Evolutionary conservation across 2,329 filamentous ascomycete genomes (phyloP).

Genomic region (Lachnellula subtilissima): DNA sequence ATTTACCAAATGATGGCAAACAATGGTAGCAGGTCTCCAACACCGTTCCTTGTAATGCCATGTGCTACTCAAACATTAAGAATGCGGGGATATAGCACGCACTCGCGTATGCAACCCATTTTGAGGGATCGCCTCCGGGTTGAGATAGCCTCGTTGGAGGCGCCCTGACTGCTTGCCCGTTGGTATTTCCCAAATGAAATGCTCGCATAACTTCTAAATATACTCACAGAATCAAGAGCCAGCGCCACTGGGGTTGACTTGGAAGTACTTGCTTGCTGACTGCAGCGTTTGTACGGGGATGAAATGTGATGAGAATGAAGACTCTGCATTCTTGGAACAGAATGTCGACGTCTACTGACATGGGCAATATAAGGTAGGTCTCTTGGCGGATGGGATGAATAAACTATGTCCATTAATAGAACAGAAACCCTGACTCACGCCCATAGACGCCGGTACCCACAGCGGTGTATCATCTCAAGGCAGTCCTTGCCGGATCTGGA

Average conservation of each 20-base stretch:
- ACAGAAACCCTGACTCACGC: neutral
- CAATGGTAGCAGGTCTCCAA: too few relatives aligned
- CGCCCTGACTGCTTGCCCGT: neutral
- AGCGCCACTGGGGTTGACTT: neutral
- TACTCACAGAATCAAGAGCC: neutral
- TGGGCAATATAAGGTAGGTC: neutral
- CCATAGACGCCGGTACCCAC: conserved; percentile 7
- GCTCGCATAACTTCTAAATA: neutral
- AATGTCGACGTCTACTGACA: neutral
- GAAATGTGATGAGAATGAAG: conserved; percentile 5
- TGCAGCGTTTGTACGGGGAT: neutral
- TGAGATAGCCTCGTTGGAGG: neutral
- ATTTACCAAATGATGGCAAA: too few relatives aligned
- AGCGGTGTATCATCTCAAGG: neutral
- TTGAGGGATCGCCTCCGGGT: neutral
- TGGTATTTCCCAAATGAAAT: neutral
- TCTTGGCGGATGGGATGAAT: neutral
- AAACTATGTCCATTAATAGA: conserved; percentile 1
- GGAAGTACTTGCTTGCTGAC: neutral
- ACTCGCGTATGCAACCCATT: conserved; percentile 5
- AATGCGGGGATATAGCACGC: neutral
- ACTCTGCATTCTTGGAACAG: conserved; percentile 2
- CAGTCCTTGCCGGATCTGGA: neutral
- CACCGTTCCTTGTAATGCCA: neutral
- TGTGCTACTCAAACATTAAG: neutral